Evolutionary conservation across 2,329 filamentous ascomycete genomes (phyloP).

Genomic region (Aspergillus fructus): DNA sequence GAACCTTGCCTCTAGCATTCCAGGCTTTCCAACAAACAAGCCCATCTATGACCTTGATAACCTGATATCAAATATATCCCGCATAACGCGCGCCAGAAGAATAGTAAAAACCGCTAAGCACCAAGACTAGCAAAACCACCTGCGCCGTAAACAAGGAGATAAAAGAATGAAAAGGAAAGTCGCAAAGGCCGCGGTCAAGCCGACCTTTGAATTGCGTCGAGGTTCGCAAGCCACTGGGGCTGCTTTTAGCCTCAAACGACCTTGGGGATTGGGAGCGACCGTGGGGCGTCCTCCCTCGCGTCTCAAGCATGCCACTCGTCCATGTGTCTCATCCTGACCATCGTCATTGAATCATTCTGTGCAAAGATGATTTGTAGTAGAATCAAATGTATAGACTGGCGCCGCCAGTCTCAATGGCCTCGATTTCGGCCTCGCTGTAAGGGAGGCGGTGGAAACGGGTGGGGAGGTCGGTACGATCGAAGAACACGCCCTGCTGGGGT

Average conservation of each 20-base stretch:
- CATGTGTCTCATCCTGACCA: conserved; percentile 12
- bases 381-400: conserved; percentile 62
- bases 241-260: conserved; percentile 4
- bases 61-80: conserved; percentile 22
- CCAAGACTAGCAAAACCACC: conserved; percentile 32
- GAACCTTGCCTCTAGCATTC: conserved; percentile 9
- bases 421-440: conserved; percentile 82
- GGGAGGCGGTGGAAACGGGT: conserved; percentile 73
- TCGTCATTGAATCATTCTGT: conserved; percentile 19
- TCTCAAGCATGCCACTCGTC: conserved; percentile 7
- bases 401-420: conserved; percentile 91
- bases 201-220: conserved; percentile 6
- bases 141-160: conserved; percentile 27
- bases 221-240: conserved; percentile 5
- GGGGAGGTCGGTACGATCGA: conserved; percentile 87
- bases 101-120: conserved; percentile 22
- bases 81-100: conserved; percentile 17
- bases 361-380: not conserved
- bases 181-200: conserved; percentile 9
- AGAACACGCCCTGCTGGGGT: conserved; percentile 72
- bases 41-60: conserved; percentile 19
- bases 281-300: not conserved
- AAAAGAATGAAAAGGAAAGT: conserved; percentile 15
- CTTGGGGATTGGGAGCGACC: conserved; percentile 8
- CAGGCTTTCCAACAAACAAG: conserved; percentile 18